Base-by-base conservation (phyloP, 169 alveolate genomes). In the Cryptosporidium ryanae region DNA sequence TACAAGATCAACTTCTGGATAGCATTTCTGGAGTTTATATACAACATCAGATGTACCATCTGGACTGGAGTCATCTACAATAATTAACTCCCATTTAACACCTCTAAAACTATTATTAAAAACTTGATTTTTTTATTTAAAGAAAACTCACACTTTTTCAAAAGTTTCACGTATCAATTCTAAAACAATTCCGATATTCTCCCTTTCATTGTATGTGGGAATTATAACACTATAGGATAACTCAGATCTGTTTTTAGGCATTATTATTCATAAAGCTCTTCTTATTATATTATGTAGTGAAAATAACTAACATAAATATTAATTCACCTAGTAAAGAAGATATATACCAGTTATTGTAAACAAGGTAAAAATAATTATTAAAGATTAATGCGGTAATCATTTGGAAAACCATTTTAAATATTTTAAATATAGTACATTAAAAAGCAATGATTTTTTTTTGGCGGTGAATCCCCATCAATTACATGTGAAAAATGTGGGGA, bases 151-250 rank as follows among this genome's bases (percentile, higher is more conserved):
- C 97, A 94, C 89, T 82, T 93, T 64, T 44, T 91, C 65, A 61
- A 96, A 94, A 63, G 94, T 92, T 31, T 95, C 93, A 83, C 94
- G 91, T 8, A 97, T 89, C 82, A 96, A 92, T 90, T 94, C 94
- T 13, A 95, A 91, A 13, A 97, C 82, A 23, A 96, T 91, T 6
- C 99, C 98, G 2, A 97, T 68, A 91, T 97, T 97, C 64, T 96
- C 98, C 66, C 96, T 94, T 90, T 97, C 99, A 81, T 97, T 95
- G 82, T 97, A 97, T 2, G 99, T 97, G 13, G 99, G 98, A 50
- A 97, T 90, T 49, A 97, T 90, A 21, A 97, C 94, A 13, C 98
- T 95, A 92, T 96, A 96, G 71, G 54, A 54, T 18, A 50, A 66
- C n/a, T 38, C 61, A 10, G 4, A n/a, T 48, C 23, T 43, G 64